A percentile compares a stretch with the other conserved stretches of the same genome.
Conservation (phyloP, 1,284 basidiomycete species). For the Wallemia ichthyophaga region DNA sequence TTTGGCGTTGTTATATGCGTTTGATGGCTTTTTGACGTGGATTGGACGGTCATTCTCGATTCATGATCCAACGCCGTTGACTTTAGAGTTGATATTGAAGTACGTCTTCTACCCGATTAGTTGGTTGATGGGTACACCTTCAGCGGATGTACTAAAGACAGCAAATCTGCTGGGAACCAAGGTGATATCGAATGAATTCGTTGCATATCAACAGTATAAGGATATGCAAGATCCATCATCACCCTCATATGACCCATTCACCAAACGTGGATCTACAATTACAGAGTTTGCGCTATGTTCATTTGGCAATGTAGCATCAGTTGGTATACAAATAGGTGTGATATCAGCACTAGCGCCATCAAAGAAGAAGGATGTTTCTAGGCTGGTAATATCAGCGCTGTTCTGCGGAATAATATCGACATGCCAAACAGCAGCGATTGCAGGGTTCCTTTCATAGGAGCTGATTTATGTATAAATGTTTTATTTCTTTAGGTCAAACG, state of each 20-base stretch:
- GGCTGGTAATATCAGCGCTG: constrained; percentile 5
- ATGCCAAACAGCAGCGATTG: constrained; percentile 13
- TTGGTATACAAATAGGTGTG: constrained; percentile 15
- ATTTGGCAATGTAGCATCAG: constrained; percentile 12
- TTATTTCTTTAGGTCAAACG: too few species aligned
- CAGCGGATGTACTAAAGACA: constrained; percentile 11
- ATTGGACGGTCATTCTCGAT: not conserved
- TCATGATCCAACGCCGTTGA: constrained; percentile 7
- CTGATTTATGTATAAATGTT: too few species aligned
- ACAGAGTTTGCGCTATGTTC: constrained; percentile 14
- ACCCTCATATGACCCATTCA: not conserved
- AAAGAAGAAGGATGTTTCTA: constrained; percentile 1
- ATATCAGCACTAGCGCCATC: constrained; percentile 8
- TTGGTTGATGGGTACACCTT: constrained; percentile 13
- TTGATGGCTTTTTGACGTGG: constrained; percentile 9
- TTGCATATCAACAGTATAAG: not conserved
- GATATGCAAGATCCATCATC: not conserved
- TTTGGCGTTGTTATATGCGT: not conserved
- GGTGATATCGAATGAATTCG: constrained; percentile 8
- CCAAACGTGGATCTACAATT: not conserved
- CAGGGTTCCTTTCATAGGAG: constrained; percentile 8
- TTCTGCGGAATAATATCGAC: constrained; percentile 11
- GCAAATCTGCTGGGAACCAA: constrained; percentile 14
- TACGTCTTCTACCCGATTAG: constrained; percentile 15
- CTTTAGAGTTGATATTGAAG: constrained; percentile 13